Conservation (phyloP, 495 filamentous ascomycete genomes). For the Bombardia bombarda region DNA sequence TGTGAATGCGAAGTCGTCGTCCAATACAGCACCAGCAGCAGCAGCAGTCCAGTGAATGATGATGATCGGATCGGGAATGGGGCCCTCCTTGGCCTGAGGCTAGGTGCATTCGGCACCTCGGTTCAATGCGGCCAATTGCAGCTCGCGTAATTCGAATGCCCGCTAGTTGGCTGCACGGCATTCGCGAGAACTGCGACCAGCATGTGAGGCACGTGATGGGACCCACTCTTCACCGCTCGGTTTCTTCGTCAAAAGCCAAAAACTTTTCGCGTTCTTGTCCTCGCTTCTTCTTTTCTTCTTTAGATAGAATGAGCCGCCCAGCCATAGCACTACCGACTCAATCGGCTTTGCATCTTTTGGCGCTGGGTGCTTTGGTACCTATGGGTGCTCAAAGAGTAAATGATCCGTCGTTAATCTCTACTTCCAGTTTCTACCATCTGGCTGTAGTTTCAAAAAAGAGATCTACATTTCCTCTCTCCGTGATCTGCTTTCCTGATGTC, state of each 20-base stretch:
- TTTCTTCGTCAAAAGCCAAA: too few relatives aligned
- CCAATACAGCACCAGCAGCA: too few relatives aligned
- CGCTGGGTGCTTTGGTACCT: slow-evolving; percentile 30
- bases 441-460: slow-evolving; percentile 49
- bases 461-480: slow-evolving; percentile 42
- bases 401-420: slow-evolving; percentile 56
- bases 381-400: slow-evolving; percentile 37
- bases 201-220: not conserved
- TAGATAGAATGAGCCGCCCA: slow-evolving; percentile 42
- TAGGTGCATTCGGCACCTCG: slow-evolving; percentile 21
- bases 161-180: slow-evolving; percentile 6
- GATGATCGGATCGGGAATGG: not conserved
- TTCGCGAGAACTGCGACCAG: not conserved
- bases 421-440: slow-evolving; percentile 41
- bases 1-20: too few relatives aligned
- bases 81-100: too few relatives aligned
- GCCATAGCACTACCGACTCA: slow-evolving; percentile 27
- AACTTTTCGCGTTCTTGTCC: slow-evolving; percentile 7
- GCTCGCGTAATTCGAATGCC: slow-evolving; percentile 17
- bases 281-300: slow-evolving; percentile 28
- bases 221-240: too few relatives aligned
- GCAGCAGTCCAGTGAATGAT: too few relatives aligned
- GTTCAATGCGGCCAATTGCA: slow-evolving; percentile 23
- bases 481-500: not conserved
- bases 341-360: slow-evolving; percentile 29